Base-by-base conservation (phyloP, 805 yeast genomes). In the Jamesozyma jinghongensis region DNA sequence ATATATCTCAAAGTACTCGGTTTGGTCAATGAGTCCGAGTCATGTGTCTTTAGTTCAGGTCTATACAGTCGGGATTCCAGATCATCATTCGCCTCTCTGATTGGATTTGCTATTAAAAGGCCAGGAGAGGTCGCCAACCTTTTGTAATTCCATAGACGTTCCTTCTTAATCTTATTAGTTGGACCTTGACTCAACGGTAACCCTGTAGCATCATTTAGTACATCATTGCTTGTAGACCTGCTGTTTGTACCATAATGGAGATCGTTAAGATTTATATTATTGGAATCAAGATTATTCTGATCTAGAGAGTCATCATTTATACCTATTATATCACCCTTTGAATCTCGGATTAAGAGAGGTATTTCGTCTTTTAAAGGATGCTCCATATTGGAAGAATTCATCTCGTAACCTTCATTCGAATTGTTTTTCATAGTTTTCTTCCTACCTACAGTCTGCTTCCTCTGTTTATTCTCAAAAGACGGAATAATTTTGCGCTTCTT, bases 181-280 rank as follows among this genome's bases (percentile, higher is more conserved):
- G 95, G 95, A 5, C 70, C 69, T n/a, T 74, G 69, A 47, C 77
- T 85, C 40, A 86, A 61, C 3, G 92, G 81, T 32, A 77, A 67
- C 2, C 96, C 95, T 0, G 90, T 80, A 30, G 76, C 75, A 10
- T 73, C 70, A 32, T 84, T 77, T 10, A 64, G 57, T 0, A 81
- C 77, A 29, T 68, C 71, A 1, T 75, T 71, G 27, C 17, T 67
- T 69, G 2, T 88, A n/a, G 10, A 10, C n/a, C 22, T n/a, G 4
- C 18, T 12, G 18, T 27, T 30, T 3, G 22, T 19, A 26, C 19
- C 19, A 13, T 11, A 12, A 3, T 14, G n/a, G 22, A 3, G 18
- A 7, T 34, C 19, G 19, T 33, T 28, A 16, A n/a, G 14, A 22
- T 20, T 25, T n/a, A 22, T 25, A 17, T 14, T 17, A 10, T 16